These are phyloP conservation scores for Zymoseptoria brevis DNA, from an alignment of 2,329 filamentous ascomycete species.

Conservation along the genomic window DNA sequence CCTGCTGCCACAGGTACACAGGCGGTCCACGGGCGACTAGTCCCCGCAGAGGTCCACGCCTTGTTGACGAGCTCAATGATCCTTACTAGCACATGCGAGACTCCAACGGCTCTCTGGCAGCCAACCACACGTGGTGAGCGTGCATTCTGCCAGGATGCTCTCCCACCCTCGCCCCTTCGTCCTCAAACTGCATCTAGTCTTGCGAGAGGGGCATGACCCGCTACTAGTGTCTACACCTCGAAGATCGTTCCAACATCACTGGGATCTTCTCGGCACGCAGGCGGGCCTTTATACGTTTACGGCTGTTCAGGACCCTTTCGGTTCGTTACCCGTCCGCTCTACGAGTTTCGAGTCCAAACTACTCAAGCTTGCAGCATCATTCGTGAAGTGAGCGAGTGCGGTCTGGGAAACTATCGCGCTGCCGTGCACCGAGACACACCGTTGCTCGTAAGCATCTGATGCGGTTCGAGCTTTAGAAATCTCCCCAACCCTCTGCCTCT, in stretches of 20 bases:
- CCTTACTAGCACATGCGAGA: conserved; percentile 21
- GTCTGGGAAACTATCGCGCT: background rate
- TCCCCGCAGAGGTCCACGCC: conserved; percentile 25
- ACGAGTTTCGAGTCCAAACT: conserved; percentile 12
- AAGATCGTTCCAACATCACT: conserved; percentile 19
- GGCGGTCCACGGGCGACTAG: conserved; percentile 21
- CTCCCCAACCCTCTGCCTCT: background rate
- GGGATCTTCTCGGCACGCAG: conserved; percentile 19
- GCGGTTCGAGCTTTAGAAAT: background rate
- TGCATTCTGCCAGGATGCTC: conserved; percentile 19
- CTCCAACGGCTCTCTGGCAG: conserved; percentile 24
- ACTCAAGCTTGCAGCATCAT: conserved; percentile 4
- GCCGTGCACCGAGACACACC: background rate
- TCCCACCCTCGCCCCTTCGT: conserved; percentile 19
- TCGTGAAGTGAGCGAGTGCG: background rate
- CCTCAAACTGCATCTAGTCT: conserved; percentile 27
- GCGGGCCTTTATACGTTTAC: conserved; percentile 19
- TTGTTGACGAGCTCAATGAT: conserved; percentile 11
- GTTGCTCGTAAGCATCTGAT: background rate
- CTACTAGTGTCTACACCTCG: conserved; percentile 15
- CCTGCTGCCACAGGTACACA: conserved; percentile 21
- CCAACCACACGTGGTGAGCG: conserved; percentile 25
- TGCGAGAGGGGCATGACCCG: conserved; percentile 23
- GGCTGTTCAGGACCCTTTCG: conserved; percentile 13
- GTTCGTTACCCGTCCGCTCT: conserved; percentile 14